Conservation (phyloP, 768 basidiomycete genomes). For the Leccinum incarnatum region DNA sequence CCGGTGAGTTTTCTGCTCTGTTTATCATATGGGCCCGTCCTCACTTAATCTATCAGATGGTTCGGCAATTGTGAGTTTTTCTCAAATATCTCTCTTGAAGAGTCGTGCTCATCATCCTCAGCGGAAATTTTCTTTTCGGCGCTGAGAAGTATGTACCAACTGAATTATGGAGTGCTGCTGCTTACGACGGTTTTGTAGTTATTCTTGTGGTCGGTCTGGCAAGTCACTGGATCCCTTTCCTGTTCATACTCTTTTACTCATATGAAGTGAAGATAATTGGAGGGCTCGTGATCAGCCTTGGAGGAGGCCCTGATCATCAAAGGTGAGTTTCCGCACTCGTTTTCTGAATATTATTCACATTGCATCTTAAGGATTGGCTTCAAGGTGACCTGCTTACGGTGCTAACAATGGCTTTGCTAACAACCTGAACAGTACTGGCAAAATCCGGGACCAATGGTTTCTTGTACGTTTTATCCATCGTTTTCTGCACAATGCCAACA, state of each 20-base stretch:
- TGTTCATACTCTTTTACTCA: not conserved
- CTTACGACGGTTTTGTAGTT: slow-evolving; percentile 23
- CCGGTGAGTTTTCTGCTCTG: slow-evolving; percentile 38
- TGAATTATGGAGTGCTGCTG: not conserved
- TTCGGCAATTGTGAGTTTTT: slow-evolving; percentile 21
- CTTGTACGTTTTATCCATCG: slow-evolving; percentile 4
- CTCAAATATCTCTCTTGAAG: not conserved
- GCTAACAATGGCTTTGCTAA: not conserved
- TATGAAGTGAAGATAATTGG: slow-evolving; percentile 27
- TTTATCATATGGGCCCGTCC: slow-evolving; percentile 30
- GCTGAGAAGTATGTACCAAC: slow-evolving; percentile 17
- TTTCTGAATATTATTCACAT: slow-evolving; percentile 20
- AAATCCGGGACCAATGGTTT: slow-evolving; percentile 26
- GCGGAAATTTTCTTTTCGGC: slow-evolving; percentile 25
- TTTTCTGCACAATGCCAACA: not conserved
- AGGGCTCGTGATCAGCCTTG: slow-evolving; percentile 54
- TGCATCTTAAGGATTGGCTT: slow-evolving; percentile 17
- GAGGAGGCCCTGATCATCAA: slow-evolving; percentile 53
- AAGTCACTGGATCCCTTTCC: not conserved
- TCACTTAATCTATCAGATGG: slow-evolving; percentile 26
- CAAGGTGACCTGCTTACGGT: not conserved
- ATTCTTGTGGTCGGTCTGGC: slow-evolving; percentile 36
- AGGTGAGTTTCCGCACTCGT: slow-evolving; percentile 33
- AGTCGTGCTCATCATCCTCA: slow-evolving; percentile 8
- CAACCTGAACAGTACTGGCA: slow-evolving; percentile 18